A percentile compares a stretch with the other conserved stretches of the same genome.
phyloP scores from a whole-genome alignment of 2,329 filamentous ascomycete species.

The Aspergillus flavus region DNA sequence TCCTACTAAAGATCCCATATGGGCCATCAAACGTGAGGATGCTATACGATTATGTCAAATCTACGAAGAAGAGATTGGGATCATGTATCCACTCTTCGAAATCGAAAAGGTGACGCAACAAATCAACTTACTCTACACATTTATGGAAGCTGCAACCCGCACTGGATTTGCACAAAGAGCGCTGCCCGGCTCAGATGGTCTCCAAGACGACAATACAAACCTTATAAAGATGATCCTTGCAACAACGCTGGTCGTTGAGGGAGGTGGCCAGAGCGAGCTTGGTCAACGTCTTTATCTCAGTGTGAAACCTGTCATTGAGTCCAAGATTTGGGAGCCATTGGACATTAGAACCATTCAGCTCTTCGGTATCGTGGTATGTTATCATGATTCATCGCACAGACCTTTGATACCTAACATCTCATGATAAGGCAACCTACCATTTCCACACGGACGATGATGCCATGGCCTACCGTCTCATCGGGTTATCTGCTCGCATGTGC shows the following conservation, averaged over 20 bases:
- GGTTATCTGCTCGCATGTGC: constrained; percentile 77
- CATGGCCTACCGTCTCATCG: constrained; percentile 84
- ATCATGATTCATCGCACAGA: background rate
- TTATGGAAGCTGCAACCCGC: constrained; percentile 68
- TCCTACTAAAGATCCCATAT: constrained; percentile 72
- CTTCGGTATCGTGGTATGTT: constrained; percentile 52
- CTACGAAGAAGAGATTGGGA: constrained; percentile 86
- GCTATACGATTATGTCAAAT: constrained; percentile 75
- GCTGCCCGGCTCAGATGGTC: constrained; percentile 58
- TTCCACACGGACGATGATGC: constrained; percentile 86
- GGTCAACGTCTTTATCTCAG: constrained; percentile 74
- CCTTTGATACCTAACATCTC: constrained; percentile 6
- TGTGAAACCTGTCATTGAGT: constrained; percentile 72
- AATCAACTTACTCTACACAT: constrained; percentile 68
- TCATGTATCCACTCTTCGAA: constrained; percentile 87
- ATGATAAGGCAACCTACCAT: constrained; percentile 67
- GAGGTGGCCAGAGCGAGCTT: constrained; percentile 74
- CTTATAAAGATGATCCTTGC: constrained; percentile 83
- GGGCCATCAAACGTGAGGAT: constrained; percentile 75
- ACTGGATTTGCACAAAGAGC: constrained; percentile 60
- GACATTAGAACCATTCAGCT: constrained; percentile 63
- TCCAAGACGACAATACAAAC: constrained; percentile 66
- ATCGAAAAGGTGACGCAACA: constrained; percentile 72
- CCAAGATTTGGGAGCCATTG: constrained; percentile 58
- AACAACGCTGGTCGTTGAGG: constrained; percentile 75